These are phyloP conservation scores for Chalaropsis thielavioides DNA, from an alignment of 2,329 filamentous ascomycete genomes.

Conservation along the genomic window DNA sequence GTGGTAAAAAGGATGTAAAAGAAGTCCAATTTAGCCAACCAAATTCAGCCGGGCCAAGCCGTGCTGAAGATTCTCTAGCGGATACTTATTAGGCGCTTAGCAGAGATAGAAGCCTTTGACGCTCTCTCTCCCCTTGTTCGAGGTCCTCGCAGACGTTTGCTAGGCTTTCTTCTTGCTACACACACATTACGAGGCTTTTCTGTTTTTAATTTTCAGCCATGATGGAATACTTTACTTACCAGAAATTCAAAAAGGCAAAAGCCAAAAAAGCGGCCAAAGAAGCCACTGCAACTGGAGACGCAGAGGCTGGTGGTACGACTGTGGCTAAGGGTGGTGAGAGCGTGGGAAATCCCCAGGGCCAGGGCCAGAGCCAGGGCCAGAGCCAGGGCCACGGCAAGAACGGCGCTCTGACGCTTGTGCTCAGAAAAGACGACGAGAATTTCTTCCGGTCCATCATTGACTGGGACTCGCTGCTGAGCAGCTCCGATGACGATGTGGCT, in stretches of 20 bases:
- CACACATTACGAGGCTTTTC: background rate
- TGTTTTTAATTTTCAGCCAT: slow-evolving; percentile 27
- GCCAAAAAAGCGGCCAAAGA: slow-evolving; percentile 32
- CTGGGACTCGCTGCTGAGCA: slow-evolving; percentile 10
- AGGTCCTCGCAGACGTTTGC: too few species aligned
- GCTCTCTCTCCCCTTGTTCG: too few species aligned
- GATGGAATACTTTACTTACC: slow-evolving; percentile 49
- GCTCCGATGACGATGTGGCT: slow-evolving; percentile 28
- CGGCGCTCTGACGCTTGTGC: slow-evolving; percentile 24
- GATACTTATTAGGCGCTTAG: too few species aligned
- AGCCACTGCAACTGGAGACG: background rate
- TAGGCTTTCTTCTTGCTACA: background rate
- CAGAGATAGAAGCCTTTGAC: too few species aligned
- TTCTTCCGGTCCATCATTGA: slow-evolving; percentile 42
- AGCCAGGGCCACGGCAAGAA: background rate
- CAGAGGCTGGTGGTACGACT: background rate
- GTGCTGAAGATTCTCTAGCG: too few species aligned
- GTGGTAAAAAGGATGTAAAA: background rate
- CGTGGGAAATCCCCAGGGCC: too few species aligned
- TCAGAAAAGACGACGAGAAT: slow-evolving; percentile 41
- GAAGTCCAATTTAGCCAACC: too few species aligned
- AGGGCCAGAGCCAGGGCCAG: slow-evolving; percentile 10
- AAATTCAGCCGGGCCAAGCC: too few species aligned
- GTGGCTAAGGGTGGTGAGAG: background rate
- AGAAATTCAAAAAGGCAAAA: slow-evolving; percentile 47